A percentile compares a stretch with the other conserved stretches of the same genome.
These are phyloP conservation scores for Marasmius oreades DNA, from an alignment of 1,284 basidiomycete genomes.

Conservation along the genomic window DNA sequence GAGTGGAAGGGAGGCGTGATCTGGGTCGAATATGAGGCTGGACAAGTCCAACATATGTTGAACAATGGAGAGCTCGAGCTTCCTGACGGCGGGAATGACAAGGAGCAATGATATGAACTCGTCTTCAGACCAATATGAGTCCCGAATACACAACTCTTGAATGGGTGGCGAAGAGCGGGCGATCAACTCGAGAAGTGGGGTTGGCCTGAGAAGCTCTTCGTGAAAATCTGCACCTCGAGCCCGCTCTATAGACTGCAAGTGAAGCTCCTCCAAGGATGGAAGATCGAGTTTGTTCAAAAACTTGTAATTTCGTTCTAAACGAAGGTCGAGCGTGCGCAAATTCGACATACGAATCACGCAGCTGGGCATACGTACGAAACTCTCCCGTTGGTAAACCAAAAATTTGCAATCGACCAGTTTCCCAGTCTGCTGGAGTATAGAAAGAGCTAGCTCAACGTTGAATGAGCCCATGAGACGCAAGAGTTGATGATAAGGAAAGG, in stretches of 20 bases:
- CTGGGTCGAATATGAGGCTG: background rate
- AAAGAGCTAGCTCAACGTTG: background rate
- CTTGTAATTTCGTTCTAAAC: background rate
- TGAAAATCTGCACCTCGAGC: background rate
- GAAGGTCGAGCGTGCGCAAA: background rate
- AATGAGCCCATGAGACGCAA: background rate
- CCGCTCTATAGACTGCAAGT: background rate
- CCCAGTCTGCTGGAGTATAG: background rate
- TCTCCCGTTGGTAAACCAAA: background rate
- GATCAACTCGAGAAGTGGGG: background rate
- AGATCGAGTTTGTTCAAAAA: background rate
- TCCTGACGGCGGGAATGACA: background rate
- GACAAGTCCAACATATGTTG: background rate
- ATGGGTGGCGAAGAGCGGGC: background rate
- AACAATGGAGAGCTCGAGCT: background rate
- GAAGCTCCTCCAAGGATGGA: background rate
- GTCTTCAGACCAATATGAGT: background rate
- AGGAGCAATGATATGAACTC: constrained; percentile 1
- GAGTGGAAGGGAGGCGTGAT: background rate
- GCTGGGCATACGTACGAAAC: background rate
- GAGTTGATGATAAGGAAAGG: background rate
- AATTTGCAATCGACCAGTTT: background rate
- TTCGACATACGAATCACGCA: background rate
- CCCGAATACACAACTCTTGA: background rate
- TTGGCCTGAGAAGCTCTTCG: background rate